Evolutionary conservation across 2,329 filamentous ascomycete species (phyloP), one percentile per base, ranked within the genome.

Genomic region (Aureobasidium sp.): DNA sequence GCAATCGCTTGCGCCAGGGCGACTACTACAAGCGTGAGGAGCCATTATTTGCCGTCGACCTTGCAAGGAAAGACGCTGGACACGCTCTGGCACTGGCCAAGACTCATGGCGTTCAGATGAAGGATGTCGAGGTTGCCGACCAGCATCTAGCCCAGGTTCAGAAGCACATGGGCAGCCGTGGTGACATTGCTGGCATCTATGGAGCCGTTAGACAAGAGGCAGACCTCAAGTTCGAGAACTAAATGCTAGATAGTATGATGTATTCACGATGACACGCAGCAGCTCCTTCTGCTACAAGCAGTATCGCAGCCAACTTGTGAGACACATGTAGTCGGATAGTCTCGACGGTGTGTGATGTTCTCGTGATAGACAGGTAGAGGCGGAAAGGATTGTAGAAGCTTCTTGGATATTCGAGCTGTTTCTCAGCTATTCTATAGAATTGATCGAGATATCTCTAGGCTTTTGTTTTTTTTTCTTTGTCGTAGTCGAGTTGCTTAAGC

Each of bases 171-270:
- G 90, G 89, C 0, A 79, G 81, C 46, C 84, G 79, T 65, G 90
- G 90, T 0, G 92, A 96, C 73, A 83, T 95, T 70, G 86, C 89
- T 2, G 86, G 83, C 11, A 87, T 96, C 38, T 95, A 95, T 74
- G 91, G 91, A 0, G 87, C 86, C 2, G 85, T 88, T 59, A 82
- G 91, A 67, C 77, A 86, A 74, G 86, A 90, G 70, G 83, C 82
- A 29, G 90, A 90, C 0, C 73, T 96, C 67, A 80, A 84, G 59
- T 95, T 85, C 74, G 87, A 89, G 67, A 73, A 73, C 31, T 60
- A 50, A 45, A 42, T 40, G 46, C 29, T 33, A 37, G 29, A 37
- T 5, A 35, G 17, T 17, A 35, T 23, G 5, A 50, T 37, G 31
- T 31, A 35, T 9, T 35, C 21, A 50, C 47, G 4, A 25, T 8